Percentiles rank a stretch among this genome's conserved stretches.
These are phyloP conservation scores for Ceriops zippeliana DNA, from an alignment of 345 rosid genomes.

Conservation along the genomic window DNA sequence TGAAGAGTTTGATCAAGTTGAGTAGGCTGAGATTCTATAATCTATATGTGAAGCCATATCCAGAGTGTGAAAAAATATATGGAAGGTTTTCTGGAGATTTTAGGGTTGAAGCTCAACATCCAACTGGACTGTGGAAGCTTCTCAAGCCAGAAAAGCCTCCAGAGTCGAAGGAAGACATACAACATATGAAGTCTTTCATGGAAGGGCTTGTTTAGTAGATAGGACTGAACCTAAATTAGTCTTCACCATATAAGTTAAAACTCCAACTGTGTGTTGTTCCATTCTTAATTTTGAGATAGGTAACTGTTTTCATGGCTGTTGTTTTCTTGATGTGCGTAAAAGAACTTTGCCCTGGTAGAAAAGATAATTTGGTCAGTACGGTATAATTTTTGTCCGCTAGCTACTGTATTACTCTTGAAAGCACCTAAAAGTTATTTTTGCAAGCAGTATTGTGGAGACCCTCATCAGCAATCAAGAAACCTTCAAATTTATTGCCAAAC, in stretches of 20 bases:
- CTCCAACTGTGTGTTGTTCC: not conserved
- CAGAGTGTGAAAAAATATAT: slow-evolving; percentile 70
- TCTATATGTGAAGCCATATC: slow-evolving; percentile 79
- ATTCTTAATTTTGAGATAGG: not conserved
- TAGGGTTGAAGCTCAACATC: slow-evolving; percentile 36
- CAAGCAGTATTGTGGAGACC: too few relatives aligned
- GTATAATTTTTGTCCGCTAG: not conserved
- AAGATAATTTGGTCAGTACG: not conserved
- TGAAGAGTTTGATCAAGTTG: slow-evolving; percentile 61
- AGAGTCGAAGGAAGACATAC: slow-evolving; percentile 49
- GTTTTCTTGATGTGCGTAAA: not conserved
- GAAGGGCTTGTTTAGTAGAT: slow-evolving; percentile 39
- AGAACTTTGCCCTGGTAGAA: too few relatives aligned
- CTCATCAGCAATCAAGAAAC: too few relatives aligned
- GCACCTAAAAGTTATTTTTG: too few relatives aligned
- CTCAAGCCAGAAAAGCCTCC: slow-evolving; percentile 48
- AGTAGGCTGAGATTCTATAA: slow-evolving; percentile 76
- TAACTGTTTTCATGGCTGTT: not conserved
- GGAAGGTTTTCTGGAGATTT: slow-evolving; percentile 48
- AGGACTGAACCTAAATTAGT: not conserved
- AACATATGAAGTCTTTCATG: slow-evolving; percentile 57
- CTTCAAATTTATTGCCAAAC: too few relatives aligned
- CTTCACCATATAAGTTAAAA: not conserved
- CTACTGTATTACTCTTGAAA: too few relatives aligned
- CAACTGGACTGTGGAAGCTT: slow-evolving; percentile 67